Base-by-base conservation (phyloP, 208 protist genomes). In the Acanthamoeba healyi region DNA sequence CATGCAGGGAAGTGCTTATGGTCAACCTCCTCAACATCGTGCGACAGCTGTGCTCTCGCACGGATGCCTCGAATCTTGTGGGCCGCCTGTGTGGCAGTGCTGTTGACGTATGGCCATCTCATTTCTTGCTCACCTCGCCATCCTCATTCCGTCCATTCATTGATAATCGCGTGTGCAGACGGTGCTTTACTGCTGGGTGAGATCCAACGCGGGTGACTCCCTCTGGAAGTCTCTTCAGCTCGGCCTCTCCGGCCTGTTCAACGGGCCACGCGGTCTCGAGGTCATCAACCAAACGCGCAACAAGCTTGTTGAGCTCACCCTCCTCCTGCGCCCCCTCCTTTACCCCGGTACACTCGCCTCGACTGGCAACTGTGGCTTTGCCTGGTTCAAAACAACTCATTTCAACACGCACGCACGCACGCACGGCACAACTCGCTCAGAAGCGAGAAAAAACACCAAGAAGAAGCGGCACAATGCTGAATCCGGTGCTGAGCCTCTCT, bases 181-280 rank as follows among this genome's bases (percentile, higher is more conserved):
- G 32, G 77, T 86, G 24, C 77, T 86, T 1, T 86, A 86, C 36
- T 86, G 77, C 77, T 86, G 77, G 77, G 34, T 86, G 9, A 14
- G 77, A 22, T 51, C 77, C n/a, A 38, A 56, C 19, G 46, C 32
- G 19, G 46, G 46, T 26, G 77, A 86, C 5, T 3, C 22, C 6
- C 46, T 86, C 2, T 86, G 77, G 77, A 86, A 32, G n/a, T 38
- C n/a, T 22, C 77, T 86, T 22, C 77, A 86, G 40, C 24, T 36
- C 6, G 77, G 46, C 26, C 46, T 86, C 46, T 86, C 77, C 29
- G n/a, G 29, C 7, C 77, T 86, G 22, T 86, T 86, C 77, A 54
- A 44, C 74, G 74, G 74, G 24, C 74, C 74, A 44, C 74, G 74
- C 36, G 74, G 40, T 38, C 74, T 84, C 74, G 36, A 84, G 26